These are phyloP conservation scores for Pascua guehoae DNA, from an alignment of 1,284 basidiomycete genomes.

Conservation along the genomic window DNA sequence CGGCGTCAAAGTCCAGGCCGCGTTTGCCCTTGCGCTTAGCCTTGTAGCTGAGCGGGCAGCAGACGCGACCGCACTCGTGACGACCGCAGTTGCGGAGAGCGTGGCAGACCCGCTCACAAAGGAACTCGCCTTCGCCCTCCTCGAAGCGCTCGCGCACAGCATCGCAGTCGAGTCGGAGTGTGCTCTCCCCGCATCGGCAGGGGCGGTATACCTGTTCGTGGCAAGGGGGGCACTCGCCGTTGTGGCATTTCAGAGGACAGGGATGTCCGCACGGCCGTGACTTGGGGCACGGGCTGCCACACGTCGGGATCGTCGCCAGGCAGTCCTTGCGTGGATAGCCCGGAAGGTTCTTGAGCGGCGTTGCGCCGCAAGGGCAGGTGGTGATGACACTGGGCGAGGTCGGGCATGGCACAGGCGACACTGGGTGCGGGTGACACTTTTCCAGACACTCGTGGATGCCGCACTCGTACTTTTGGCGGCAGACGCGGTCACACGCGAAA, in stretches of 20 bases:
- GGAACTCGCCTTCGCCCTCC: conserved; percentile 56
- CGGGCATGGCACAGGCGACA: conserved; percentile 62
- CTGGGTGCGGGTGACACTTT: conserved; percentile 65
- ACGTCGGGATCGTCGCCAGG: conserved; percentile 73
- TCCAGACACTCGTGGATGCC: conserved; percentile 67
- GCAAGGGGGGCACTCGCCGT: conserved; percentile 67
- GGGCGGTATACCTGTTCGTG: conserved; percentile 62
- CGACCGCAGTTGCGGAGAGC: conserved; percentile 70
- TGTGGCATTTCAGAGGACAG: conserved; percentile 59
- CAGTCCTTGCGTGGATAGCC: conserved; percentile 59
- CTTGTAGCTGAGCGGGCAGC: conserved; percentile 75
- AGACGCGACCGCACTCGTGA: conserved; percentile 75
- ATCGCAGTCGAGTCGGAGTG: conserved; percentile 54
- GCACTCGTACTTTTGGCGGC: conserved; percentile 70
- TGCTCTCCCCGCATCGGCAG: conserved; percentile 74
- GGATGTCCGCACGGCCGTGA: conserved; percentile 63
- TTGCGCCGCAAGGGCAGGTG: conserved; percentile 76
- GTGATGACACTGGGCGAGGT: conserved; percentile 64
- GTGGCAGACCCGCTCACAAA: conserved; percentile 72
- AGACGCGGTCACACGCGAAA: conserved; percentile 63
- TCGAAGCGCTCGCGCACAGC: conserved; percentile 43
- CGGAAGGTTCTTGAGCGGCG: conserved; percentile 52
- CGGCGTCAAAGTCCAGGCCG: conserved; percentile 15
- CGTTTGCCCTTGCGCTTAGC: conserved; percentile 62
- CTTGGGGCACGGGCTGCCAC: conserved; percentile 65